Evolutionary conservation across 2,329 filamentous ascomycete genomes (phyloP).

Genomic region (Albophoma yamanashiensis): DNA sequence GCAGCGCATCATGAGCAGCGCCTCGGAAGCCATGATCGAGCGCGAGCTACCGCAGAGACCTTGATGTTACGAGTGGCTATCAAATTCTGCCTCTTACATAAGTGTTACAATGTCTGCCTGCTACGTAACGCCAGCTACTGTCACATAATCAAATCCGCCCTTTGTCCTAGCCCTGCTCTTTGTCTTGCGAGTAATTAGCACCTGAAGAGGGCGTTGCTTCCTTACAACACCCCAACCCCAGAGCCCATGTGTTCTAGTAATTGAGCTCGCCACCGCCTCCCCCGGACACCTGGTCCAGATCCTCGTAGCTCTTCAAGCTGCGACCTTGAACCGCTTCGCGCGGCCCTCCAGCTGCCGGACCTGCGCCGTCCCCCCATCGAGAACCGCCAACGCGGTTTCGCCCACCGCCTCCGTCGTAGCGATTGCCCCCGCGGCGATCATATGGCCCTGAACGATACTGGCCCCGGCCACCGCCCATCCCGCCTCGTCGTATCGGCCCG

Average conservation of each 20-base stretch:
- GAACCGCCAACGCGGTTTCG: constrained; percentile 40
- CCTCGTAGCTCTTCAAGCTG: constrained; percentile 93
- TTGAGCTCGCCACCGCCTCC: constrained; percentile 76
- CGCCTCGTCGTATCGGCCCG: constrained; percentile 61
- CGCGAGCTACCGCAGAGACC: background rate
- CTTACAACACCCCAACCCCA: background rate
- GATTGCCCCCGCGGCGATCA: constrained; percentile 53
- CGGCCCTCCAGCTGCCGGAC: constrained; percentile 69
- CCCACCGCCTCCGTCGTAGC: constrained; percentile 43
- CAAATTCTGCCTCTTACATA: background rate
- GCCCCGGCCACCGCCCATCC: constrained; percentile 36
- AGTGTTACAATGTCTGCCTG: background rate
- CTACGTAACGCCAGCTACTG: background rate
- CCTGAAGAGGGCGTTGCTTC: background rate
- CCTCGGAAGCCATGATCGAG: background rate
- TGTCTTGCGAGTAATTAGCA: background rate
- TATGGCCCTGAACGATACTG: constrained; percentile 62
- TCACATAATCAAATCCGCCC: background rate
- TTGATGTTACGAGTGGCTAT: background rate
- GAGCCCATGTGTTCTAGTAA: constrained; percentile 45
- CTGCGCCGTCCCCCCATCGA: constrained; percentile 66
- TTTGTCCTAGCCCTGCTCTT: background rate
- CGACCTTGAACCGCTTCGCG: constrained; percentile 86
- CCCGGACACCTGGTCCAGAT: constrained; percentile 76
- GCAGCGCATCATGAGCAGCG: background rate